phyloP scores from a whole-genome alignment of 2,329 filamentous ascomycete species.

The Fusarium scirpi region DNA sequence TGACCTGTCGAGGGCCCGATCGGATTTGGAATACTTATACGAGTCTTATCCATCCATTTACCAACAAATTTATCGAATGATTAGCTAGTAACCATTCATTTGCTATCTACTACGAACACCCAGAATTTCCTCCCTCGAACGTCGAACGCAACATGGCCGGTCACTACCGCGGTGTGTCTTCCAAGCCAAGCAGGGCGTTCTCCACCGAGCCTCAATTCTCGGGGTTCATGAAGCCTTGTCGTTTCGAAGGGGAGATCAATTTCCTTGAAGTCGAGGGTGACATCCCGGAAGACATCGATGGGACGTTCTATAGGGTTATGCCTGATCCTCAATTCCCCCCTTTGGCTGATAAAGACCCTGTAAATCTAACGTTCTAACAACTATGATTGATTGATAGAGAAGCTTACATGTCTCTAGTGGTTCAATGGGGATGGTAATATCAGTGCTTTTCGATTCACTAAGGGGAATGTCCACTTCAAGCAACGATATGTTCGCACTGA shows the following conservation, averaged over 20 bases:
- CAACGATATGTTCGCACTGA: slow-evolving; percentile 21
- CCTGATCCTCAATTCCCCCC: slow-evolving; percentile 30
- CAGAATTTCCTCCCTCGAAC: not conserved
- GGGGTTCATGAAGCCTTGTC: slow-evolving; percentile 11
- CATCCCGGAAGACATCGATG: slow-evolving; percentile 22
- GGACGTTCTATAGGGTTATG: slow-evolving; percentile 30
- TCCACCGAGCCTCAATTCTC: not conserved
- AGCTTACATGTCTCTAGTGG: not conserved
- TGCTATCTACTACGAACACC: not conserved
- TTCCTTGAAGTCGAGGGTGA: not conserved
- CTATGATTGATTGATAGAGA: not conserved
- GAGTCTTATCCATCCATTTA: not conserved
- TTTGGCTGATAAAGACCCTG: slow-evolving; percentile 17
- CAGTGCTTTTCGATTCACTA: slow-evolving; percentile 5
- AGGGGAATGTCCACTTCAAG: slow-evolving; percentile 17
- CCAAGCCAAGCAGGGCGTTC: not conserved
- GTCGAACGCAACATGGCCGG: not conserved
- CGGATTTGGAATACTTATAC: not conserved
- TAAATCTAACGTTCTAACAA: fast-evolving
- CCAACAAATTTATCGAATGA: not conserved
- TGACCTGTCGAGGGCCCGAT: not conserved
- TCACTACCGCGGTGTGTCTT: not conserved
- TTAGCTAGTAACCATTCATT: not conserved
- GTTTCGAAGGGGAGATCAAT: slow-evolving; percentile 2
- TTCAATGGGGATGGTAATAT: slow-evolving; percentile 33